Evolutionary conservation across 2,329 filamentous ascomycete species (phyloP).

Genomic region (Rutstroemia sp.): DNA sequence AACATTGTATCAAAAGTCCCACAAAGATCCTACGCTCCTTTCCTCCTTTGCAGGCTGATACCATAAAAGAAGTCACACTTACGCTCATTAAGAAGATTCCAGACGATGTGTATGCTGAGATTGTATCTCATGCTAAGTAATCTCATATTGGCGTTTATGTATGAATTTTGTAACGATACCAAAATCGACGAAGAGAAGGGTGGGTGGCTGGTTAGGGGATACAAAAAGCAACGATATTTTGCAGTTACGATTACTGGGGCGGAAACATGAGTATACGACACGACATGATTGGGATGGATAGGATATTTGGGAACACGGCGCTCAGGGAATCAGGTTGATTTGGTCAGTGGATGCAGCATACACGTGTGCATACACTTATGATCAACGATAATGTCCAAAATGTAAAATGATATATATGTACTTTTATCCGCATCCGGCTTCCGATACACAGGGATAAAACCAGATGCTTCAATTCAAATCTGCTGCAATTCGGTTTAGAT

Average conservation of each 20-base stretch:
- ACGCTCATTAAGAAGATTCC: constrained; percentile 86
- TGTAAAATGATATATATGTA: not conserved
- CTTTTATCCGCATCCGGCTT: not conserved
- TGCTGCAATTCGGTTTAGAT: not conserved
- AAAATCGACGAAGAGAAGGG: not conserved
- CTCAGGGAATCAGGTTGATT: too few relatives aligned
- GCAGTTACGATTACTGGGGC: not conserved
- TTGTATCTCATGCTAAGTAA: constrained; percentile 77
- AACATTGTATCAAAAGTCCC: constrained; percentile 49
- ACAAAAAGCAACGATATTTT: not conserved
- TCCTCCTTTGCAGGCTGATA: constrained; percentile 73
- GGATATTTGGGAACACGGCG: not conserved
- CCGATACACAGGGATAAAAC: not conserved
- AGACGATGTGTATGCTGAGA: constrained; percentile 81
- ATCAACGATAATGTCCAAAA: not conserved
- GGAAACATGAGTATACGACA: not conserved
- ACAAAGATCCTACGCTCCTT: constrained; percentile 88
- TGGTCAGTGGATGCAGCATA: too few relatives aligned
- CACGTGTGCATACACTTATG: not conserved
- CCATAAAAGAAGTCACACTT: constrained; percentile 78
- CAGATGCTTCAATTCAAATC: not conserved
- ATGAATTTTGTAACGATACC: not conserved
- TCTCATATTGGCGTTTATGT: not conserved
- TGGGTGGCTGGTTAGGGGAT: not conserved
- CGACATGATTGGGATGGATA: not conserved